Conservation (phyloP, 1,139 yeast genomes). For the Arxiozyma heterogenica region DNA sequence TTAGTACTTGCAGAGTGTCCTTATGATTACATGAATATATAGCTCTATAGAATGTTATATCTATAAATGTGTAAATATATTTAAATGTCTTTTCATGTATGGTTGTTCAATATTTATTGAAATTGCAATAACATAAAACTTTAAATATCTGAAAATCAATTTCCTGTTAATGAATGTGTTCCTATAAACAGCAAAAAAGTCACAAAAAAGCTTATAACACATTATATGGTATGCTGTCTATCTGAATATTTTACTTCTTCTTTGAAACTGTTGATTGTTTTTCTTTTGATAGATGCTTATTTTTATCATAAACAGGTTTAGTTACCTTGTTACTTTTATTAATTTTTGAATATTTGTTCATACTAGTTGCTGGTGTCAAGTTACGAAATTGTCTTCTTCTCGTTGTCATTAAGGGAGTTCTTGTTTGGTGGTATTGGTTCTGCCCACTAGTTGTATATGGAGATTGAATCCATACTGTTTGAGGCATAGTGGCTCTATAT, state of each 20-base stretch:
- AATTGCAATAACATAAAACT: no score
- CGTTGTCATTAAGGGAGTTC: conserved; percentile 5
- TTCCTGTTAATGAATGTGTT: no score
- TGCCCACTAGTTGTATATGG: conserved; percentile 6
- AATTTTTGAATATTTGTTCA: not conserved
- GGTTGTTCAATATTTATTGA: not conserved
- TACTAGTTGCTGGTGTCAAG: not conserved
- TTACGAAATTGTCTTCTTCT: conserved; percentile 6
- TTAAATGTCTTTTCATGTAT: no score
- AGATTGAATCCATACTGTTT: conserved; percentile 8
- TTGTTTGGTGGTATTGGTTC: conserved; percentile 4
- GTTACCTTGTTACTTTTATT: conserved; percentile 3
- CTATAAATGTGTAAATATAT: not conserved
- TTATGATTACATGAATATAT: not conserved
- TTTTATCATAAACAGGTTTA: not conserved
- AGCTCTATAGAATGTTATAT: not conserved
- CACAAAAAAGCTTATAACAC: not conserved
- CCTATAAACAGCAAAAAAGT: not conserved
- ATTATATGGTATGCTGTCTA: not conserved
- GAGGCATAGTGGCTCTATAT: conserved; percentile 11
- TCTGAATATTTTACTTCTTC: not conserved
- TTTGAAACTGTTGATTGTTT: not conserved
- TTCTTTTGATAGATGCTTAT: not conserved
- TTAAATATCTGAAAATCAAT: not conserved
- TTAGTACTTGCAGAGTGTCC: not conserved